Evolutionary conservation across 768 basidiomycete genomes (phyloP).

Genomic region (Chalciporus pseudorubinellus): DNA sequence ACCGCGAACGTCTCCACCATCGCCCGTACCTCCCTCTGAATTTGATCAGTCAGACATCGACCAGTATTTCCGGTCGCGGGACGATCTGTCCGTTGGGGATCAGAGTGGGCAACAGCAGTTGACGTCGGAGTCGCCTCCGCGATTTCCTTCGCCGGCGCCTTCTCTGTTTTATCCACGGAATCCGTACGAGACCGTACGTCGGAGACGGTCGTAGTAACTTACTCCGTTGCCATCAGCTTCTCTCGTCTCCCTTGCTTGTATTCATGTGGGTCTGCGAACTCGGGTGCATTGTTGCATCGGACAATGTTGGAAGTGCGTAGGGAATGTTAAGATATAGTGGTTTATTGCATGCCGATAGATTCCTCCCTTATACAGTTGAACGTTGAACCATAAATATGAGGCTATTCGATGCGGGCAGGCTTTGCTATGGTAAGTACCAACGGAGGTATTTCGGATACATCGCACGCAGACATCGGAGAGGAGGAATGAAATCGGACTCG

Average conservation of each 20-base stretch:
- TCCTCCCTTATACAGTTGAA: too few species aligned
- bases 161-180: conserved; percentile 3
- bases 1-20: conserved; percentile 24
- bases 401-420: too few species aligned
- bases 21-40: conserved; percentile 44
- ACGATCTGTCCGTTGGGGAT: conserved; percentile 16
- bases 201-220: conserved; percentile 6
- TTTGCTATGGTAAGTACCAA: too few species aligned
- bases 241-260: not conserved
- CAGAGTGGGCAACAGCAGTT: not conserved
- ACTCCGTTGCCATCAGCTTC: too few species aligned
- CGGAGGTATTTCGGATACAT: too few species aligned
- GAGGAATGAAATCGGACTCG: too few species aligned
- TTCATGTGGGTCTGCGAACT: not conserved
- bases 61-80: conserved; percentile 56
- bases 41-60: conserved; percentile 76
- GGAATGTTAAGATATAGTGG: not conserved
- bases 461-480: too few species aligned
- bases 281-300: not conserved
- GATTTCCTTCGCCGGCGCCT: not conserved
- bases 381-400: too few species aligned
- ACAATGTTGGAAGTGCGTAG: not conserved
- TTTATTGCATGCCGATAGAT: not conserved
- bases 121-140: not conserved
- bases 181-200: conserved; percentile 10